phyloP scores from a whole-genome alignment of 805 yeast genomes.

The Metschnikowia borealis region DNA sequence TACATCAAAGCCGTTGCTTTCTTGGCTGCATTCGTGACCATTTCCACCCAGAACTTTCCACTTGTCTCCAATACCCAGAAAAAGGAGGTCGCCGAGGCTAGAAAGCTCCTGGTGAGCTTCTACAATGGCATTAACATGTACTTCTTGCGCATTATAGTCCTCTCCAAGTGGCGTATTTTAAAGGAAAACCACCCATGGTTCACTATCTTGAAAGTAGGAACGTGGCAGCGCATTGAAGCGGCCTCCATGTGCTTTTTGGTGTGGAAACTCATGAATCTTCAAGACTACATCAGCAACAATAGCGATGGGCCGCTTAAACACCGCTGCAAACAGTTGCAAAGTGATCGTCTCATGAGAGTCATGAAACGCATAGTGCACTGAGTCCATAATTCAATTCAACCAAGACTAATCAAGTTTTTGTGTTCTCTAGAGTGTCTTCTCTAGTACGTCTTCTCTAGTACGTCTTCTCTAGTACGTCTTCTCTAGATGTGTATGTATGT shows the following conservation, averaged over 20 bases:
- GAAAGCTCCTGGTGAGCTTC: constrained; percentile 24
- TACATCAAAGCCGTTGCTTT: constrained; percentile 36
- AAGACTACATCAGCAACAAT: constrained; percentile 26
- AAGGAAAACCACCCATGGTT: constrained; percentile 38
- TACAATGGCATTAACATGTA: constrained; percentile 30
- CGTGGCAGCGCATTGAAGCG: constrained; percentile 34
- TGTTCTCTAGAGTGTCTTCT: too few species aligned
- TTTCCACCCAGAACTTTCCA: constrained; percentile 19
- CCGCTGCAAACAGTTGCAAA: constrained; percentile 11
- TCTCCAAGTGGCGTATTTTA: constrained; percentile 40
- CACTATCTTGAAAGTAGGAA: constrained; percentile 20
- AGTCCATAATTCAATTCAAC: neutral
- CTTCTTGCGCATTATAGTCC: constrained; percentile 29
- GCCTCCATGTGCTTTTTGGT: constrained; percentile 32
- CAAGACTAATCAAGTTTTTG: too few species aligned
- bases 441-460: too few species aligned
- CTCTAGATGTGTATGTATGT: too few species aligned
- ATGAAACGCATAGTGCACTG: constrained; percentile 10
- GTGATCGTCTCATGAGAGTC: constrained; percentile 15
- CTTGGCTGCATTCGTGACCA: constrained; percentile 27
- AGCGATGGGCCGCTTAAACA: constrained; percentile 9
- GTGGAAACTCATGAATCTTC: constrained; percentile 36
- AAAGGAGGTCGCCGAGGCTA: constrained; percentile 11
- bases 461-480: too few species aligned
- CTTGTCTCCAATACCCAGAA: constrained; percentile 10